Evolutionary conservation across 163 green algal genomes (phyloP).

Genomic region (Volvox carteri): DNA sequence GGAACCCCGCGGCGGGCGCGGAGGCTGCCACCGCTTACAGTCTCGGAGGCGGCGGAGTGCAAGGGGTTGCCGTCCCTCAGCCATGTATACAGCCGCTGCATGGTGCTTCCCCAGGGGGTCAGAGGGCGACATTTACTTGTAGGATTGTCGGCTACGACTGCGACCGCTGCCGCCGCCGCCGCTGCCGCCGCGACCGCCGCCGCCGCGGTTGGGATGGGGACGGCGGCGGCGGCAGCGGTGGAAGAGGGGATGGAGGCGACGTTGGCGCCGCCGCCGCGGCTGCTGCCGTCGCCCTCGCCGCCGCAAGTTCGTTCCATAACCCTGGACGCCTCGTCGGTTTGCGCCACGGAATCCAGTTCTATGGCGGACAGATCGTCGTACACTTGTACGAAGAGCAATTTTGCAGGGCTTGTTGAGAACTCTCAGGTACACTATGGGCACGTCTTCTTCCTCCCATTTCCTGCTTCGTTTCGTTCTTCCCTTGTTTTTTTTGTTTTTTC

Average conservation of each 20-base stretch:
- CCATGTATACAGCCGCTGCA: neutral
- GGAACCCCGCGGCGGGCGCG: neutral
- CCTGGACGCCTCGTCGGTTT: neutral
- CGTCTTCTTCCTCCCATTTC: too few species aligned
- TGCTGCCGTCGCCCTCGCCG: too few species aligned
- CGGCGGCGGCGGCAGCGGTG: neutral
- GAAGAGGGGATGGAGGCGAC: too few species aligned
- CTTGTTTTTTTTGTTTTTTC: too few species aligned
- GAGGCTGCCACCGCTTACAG: neutral
- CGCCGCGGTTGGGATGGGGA: neutral
- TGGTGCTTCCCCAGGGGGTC: neutral
- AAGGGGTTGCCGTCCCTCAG: neutral
- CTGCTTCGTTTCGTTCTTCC: too few species aligned
- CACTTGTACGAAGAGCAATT: neutral
- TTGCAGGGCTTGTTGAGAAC: neutral
- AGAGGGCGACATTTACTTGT: neutral
- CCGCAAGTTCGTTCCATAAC: neutral
- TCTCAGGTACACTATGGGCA: neutral
- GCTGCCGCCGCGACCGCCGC: neutral
- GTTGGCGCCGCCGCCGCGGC: too few species aligned
- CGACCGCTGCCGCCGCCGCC: neutral
- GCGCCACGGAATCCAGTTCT: neutral
- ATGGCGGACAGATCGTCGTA: conserved; percentile 11
- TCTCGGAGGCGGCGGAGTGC: neutral
- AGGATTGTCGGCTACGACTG: too few species aligned